phyloP scores from a whole-genome alignment of 352 stramenopile genomes.

The Nothophytophthora sp. region DNA sequence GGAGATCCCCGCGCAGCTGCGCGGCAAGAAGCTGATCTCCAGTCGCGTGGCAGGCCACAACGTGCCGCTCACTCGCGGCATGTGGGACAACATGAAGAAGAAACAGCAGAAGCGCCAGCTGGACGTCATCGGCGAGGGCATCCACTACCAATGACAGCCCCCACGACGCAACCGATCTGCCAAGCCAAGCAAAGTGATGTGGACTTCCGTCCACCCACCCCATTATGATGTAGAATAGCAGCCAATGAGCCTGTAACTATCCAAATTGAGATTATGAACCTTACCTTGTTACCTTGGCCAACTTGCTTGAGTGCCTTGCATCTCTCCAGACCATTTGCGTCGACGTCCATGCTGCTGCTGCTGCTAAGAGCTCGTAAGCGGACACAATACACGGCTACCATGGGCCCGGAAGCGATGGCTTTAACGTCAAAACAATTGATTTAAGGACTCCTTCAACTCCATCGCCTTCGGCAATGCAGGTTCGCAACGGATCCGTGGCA shows the following conservation, averaged over 20 bases:
- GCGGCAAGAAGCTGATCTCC: slow-evolving; percentile 29
- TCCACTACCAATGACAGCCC: slow-evolving; percentile 30
- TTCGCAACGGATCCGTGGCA: no score
- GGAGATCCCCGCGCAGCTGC: slow-evolving; percentile 44
- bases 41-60: slow-evolving; percentile 53
- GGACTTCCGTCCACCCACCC: no score
- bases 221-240: slow-evolving; percentile 11
- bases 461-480: no score
- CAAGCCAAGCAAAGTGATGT: neutral
- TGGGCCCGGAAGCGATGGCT: no score
- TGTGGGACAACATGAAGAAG: slow-evolving; percentile 67
- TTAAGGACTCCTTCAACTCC: no score
- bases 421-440: no score
- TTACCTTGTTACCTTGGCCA: no score
- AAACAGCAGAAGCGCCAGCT: slow-evolving; percentile 32
- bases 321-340: neutral
- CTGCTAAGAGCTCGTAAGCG: slow-evolving; percentile 10
- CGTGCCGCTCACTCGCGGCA: slow-evolving; percentile 57
- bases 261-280: no score
- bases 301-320: no score
- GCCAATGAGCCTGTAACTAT: neutral
- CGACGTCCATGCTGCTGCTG: slow-evolving; percentile 1
- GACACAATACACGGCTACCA: no score
- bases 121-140: slow-evolving; percentile 50
- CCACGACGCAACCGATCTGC: neutral